A percentile compares a stretch with the other conserved stretches of the same genome.
Conservation (phyloP, 2,329 filamentous ascomycete species). For the Colletotrichum incanum region DNA sequence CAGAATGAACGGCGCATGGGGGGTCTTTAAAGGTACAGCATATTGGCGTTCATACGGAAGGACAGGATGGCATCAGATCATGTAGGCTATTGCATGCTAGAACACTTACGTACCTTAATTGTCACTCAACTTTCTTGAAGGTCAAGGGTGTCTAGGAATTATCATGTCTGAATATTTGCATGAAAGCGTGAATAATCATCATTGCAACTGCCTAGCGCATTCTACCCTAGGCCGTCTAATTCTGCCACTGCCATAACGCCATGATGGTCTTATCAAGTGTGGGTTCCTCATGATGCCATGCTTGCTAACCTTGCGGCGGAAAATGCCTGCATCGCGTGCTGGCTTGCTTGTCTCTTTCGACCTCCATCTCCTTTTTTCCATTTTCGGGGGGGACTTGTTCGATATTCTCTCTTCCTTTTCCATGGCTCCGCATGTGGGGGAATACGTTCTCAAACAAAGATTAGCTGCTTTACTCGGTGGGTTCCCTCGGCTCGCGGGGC, state of each 20-base stretch:
- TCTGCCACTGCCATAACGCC: constrained; percentile 46
- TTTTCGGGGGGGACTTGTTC: constrained; percentile 7
- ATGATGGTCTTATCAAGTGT: constrained; percentile 44
- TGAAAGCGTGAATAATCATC: constrained; percentile 44
- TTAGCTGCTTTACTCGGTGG: constrained; percentile 52
- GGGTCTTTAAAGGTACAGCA: constrained; percentile 36
- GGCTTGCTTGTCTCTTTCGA: constrained; percentile 29
- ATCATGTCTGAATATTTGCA: constrained; percentile 26
- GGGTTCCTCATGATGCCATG: constrained; percentile 43
- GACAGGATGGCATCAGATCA: constrained; percentile 41
- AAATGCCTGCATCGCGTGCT: constrained; percentile 36
- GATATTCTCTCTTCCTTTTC: background rate
- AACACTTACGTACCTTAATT: constrained; percentile 43
- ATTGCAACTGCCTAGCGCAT: constrained; percentile 42
- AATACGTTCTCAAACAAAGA: constrained; percentile 28
- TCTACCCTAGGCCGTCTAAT: constrained; percentile 44
- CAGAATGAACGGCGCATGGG: constrained; percentile 41
- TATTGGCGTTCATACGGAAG: constrained; percentile 41
- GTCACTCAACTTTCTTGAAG: constrained; percentile 36
- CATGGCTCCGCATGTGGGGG: background rate
- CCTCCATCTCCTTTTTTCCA: constrained; percentile 14
- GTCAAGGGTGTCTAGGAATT: background rate
- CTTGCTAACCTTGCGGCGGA: constrained; percentile 42
- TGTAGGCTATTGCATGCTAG: constrained; percentile 43
- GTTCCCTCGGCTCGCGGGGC: constrained; percentile 60